Conservation (phyloP, 2,329 filamentous ascomycete genomes). For the Parastagonospora avenae region DNA sequence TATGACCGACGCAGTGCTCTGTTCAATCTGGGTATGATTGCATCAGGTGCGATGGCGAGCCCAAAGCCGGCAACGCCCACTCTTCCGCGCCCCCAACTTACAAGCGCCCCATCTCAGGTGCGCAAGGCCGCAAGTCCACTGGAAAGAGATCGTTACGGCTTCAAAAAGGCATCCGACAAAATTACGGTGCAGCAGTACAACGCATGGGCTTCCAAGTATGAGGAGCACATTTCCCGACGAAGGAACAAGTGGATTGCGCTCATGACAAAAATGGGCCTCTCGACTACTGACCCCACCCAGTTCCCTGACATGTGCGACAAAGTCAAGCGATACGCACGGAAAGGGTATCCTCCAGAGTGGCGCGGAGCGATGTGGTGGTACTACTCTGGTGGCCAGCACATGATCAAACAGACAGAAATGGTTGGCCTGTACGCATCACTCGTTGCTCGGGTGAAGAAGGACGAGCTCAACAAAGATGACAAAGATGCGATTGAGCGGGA, state of each 20-base stretch:
- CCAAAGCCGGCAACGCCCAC: conserved; percentile 4
- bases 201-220: conserved; percentile 77
- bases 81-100: background rate
- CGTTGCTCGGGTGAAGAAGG: conserved; percentile 68
- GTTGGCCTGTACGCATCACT: conserved; percentile 74
- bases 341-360: conserved; percentile 92
- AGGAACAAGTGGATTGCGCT: conserved; percentile 81
- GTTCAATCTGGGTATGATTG: conserved; percentile 30
- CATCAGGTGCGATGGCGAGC: conserved; percentile 12
- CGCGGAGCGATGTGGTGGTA: conserved; percentile 97
- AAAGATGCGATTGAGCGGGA: conserved; percentile 92
- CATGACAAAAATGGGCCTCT: conserved; percentile 75
- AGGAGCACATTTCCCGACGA: conserved; percentile 73
- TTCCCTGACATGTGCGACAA: conserved; percentile 84
- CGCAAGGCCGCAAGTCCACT: conserved; percentile 31
- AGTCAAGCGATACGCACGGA: conserved; percentile 87
- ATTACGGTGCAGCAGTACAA: conserved; percentile 80
- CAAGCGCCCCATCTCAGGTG: conserved; percentile 13
- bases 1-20: conserved; percentile 40
- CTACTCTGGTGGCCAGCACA: conserved; percentile 85
- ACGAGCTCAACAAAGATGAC: conserved; percentile 70
- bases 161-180: conserved; percentile 85
- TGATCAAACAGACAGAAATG: conserved; percentile 71
- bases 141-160: conserved; percentile 82
- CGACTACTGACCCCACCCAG: conserved; percentile 71